Evolutionary conservation across 345 rosid genomes (phyloP), one percentile per base, ranked within the genome.

Genomic region (Salix suchowensis): DNA sequence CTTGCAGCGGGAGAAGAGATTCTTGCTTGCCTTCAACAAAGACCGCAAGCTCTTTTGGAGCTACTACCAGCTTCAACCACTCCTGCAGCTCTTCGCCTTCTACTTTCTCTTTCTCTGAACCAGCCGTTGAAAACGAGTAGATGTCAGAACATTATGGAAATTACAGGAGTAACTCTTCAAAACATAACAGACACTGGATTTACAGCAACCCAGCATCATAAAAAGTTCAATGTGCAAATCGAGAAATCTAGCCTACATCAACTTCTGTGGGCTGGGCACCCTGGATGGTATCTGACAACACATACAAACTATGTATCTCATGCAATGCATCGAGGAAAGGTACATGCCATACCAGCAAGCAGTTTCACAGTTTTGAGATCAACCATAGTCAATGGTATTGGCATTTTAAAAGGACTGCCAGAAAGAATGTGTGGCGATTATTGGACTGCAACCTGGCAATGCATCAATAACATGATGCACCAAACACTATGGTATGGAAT

Each of bases 21-120:
- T 72, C 89, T 86, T 90, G 90, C 75, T 86, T 84, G 73, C 94
- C 90, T 79, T 34, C 77, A 64, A 96, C 81, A 79, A 96, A 96
- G 23, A 72, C 52, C 13, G 80, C 68, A 34, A 96, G 95, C 74
- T 96, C 98, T 70, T 87, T 77, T 3, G 98, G 96, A n/a, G 91
- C 92, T 11, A 90, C 97, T 77, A 96, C 97, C 86, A 87, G 77
- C 70, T 84, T 89, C 83, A 96, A 87, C 98, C 97, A 96, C 79
- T 88, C 80, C 64, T 88, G 91, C 81, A 96, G 82, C 82, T 91
- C 97, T 81, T 92, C 97, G 62, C 99, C 99, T 84, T 94, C 97
- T 36, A 96, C 92, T 85, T 94, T 96, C 87, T 96, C 99, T 72
- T 84, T 88, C 75, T 91, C 99, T 96, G 87, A 76, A 80, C 71